Conservation (phyloP, 768 basidiomycete species). For the Scleroderma bovista region DNA sequence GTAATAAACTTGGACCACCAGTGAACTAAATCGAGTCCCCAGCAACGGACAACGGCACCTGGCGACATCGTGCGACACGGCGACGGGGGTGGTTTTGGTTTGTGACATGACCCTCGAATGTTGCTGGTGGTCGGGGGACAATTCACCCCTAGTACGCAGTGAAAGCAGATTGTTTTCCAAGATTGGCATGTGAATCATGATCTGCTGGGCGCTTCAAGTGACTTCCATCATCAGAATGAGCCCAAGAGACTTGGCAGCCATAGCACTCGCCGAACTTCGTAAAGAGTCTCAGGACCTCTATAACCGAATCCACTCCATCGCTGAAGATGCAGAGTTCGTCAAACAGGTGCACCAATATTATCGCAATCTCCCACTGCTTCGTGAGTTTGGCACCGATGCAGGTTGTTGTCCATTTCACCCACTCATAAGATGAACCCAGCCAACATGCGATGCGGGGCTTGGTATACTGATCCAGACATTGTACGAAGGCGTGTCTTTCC, state of each 20-base stretch:
- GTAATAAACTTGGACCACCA: not conserved
- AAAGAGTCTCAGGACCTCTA: slow-evolving; percentile 73
- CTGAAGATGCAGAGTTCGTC: slow-evolving; percentile 72
- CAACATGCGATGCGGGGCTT: slow-evolving; percentile 90
- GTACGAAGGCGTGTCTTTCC: slow-evolving; percentile 29
- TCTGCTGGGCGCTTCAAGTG: not conserved
- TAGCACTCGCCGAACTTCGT: slow-evolving; percentile 47
- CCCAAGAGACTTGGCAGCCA: slow-evolving; percentile 5
- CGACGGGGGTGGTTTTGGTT: too few relatives aligned
- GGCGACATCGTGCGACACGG: slow-evolving; percentile 1
- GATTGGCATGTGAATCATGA: too few relatives aligned
- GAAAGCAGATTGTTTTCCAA: too few relatives aligned
- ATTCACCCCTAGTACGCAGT: too few relatives aligned
- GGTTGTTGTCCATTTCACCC: too few relatives aligned
- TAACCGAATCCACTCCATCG: slow-evolving; percentile 85
- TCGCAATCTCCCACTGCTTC: slow-evolving; percentile 48
- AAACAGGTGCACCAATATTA: slow-evolving; percentile 43
- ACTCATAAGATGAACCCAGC: slow-evolving; percentile 40
- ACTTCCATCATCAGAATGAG: not conserved
- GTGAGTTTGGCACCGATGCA: slow-evolving; percentile 31
- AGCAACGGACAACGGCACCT: not conserved
- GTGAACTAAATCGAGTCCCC: not conserved
- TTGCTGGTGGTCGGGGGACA: not conserved
- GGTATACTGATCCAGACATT: slow-evolving; percentile 78
- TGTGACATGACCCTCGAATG: not conserved